These are phyloP conservation scores for Phytophthora pluvialis DNA, from an alignment of 352 stramenopile species.

Conservation along the genomic window DNA sequence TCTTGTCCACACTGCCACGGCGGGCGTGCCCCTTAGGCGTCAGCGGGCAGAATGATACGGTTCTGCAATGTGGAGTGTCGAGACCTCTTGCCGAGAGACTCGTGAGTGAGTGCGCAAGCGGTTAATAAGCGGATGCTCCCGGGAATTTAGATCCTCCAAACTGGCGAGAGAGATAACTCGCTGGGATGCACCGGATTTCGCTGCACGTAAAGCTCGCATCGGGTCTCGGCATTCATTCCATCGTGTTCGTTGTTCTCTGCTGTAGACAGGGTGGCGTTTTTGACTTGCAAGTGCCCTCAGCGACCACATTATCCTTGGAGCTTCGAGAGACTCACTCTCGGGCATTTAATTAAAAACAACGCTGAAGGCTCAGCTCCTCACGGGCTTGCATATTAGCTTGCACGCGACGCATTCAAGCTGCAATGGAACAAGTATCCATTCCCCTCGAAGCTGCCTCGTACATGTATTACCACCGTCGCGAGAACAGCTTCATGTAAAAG, in stretches of 20 bases:
- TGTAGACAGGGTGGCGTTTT: not conserved
- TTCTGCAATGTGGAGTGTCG: slow-evolving; percentile 16
- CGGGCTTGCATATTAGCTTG: no score
- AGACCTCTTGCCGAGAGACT: slow-evolving; percentile 2
- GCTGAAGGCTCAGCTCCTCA: no score
- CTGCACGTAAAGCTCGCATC: slow-evolving; percentile 12
- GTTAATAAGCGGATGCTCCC: not conserved
- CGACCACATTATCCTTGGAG: no score
- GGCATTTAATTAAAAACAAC: no score
- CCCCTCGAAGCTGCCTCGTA: no score
- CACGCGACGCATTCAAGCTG: no score
- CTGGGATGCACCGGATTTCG: slow-evolving; percentile 20
- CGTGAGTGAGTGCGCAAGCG: not conserved
- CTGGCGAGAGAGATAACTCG: slow-evolving; percentile 30
- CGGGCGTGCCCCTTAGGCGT: slow-evolving; percentile 5
- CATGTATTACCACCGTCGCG: slow-evolving; percentile 43
- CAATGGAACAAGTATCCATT: no score
- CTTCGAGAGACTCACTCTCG: no score
- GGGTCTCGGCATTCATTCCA: not conserved
- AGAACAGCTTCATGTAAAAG: slow-evolving; percentile 86
- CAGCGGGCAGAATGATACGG: slow-evolving; percentile 13
- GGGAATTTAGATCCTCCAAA: slow-evolving; percentile 1
- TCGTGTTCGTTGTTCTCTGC: not conserved
- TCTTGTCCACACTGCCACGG: slow-evolving; percentile 2
- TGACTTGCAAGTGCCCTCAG: no score